phyloP scores from a whole-genome alignment of 2,329 filamentous ascomycete species.

The Whalleya microplaca region DNA sequence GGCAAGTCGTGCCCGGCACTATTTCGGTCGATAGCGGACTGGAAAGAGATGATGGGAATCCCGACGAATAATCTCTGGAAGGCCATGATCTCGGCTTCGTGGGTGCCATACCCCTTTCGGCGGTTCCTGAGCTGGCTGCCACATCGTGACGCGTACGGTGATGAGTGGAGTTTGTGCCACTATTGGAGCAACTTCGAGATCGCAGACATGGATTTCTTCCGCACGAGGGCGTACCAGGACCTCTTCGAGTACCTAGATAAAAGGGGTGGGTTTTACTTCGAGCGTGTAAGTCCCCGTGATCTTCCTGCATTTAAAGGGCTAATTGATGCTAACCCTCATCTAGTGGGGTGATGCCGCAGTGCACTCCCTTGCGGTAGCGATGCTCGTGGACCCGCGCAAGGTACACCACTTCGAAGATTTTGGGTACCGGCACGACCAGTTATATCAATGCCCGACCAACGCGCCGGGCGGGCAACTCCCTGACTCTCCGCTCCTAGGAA shows the following conservation, averaged over 20 bases:
- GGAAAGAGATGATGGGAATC: conserved; percentile 43
- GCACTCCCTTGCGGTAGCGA: conserved; percentile 47
- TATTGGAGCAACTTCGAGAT: conserved; percentile 56
- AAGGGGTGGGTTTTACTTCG: conserved; percentile 48
- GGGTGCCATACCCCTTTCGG: conserved; percentile 47
- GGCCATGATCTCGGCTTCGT: conserved; percentile 45
- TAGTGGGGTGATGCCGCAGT: conserved; percentile 51
- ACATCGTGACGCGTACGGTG: conserved; percentile 44
- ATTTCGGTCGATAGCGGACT: conserved; percentile 46
- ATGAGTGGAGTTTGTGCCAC: conserved; percentile 49
- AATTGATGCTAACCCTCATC: conserved; percentile 1
- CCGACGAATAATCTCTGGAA: conserved; percentile 44
- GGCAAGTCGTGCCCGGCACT: conserved; percentile 46
- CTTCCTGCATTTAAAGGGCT: neutral
- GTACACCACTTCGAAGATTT: conserved; percentile 50
- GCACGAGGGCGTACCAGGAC: conserved; percentile 44
- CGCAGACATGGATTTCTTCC: conserved; percentile 50
- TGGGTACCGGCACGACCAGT: conserved; percentile 45
- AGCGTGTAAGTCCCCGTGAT: conserved; percentile 39
- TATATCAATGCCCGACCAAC: conserved; percentile 42
- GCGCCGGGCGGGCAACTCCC: conserved; percentile 42
- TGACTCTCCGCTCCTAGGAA: conserved; percentile 36
- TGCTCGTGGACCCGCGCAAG: conserved; percentile 44
- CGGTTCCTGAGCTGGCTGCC: conserved; percentile 41
- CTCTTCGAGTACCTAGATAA: conserved; percentile 46